These are phyloP conservation scores for Monosporozyma solicola DNA, from an alignment of 805 yeast genomes.

Conservation along the genomic window DNA sequence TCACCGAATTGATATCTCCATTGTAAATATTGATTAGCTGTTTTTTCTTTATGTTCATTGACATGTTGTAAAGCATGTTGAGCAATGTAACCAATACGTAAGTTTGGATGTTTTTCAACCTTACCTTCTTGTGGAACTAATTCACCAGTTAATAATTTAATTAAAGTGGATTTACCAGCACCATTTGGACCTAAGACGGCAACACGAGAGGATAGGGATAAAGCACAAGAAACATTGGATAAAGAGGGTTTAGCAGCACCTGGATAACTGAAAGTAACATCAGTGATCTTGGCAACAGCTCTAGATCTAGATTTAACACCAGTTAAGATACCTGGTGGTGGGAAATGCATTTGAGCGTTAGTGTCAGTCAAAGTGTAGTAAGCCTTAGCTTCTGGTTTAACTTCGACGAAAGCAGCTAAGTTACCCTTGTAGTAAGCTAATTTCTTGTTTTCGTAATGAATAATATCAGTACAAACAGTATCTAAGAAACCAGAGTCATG, in stretches of 20 bases:
- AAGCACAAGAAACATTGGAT: constrained; percentile 72
- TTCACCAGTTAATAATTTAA: constrained; percentile 89
- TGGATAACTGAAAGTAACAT: constrained; percentile 85
- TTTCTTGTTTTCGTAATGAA: constrained; percentile 92
- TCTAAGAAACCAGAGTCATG: constrained; percentile 97
- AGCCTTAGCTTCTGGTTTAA: constrained; percentile 92
- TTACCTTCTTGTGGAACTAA: constrained; percentile 76
- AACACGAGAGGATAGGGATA: constrained; percentile 91
- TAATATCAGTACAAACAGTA: constrained; percentile 91
- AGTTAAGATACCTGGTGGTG: constrained; percentile 95
- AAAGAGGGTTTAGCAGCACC: constrained; percentile 82
- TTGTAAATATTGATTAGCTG: constrained; percentile 95
- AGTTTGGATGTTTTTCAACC: constrained; percentile 95
- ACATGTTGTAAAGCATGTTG: constrained; percentile 98
- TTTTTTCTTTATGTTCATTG: constrained; percentile 93
- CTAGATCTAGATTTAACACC: constrained; percentile 94
- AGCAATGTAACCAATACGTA: constrained; percentile 97
- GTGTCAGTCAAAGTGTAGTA: constrained; percentile 91
- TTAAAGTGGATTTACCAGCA: constrained; percentile 96
- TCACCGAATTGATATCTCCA: constrained; percentile 98
- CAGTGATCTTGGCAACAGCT: constrained; percentile 79
- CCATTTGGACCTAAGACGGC: constrained; percentile 97
- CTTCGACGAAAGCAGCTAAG: constrained; percentile 82
- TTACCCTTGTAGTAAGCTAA: constrained; percentile 95
- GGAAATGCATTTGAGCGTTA: constrained; percentile 94